Evolutionary conservation across 768 basidiomycete genomes (phyloP), one percentile per base, ranked within the genome.

Genomic region (Sporobolomyces pararoseus): DNA sequence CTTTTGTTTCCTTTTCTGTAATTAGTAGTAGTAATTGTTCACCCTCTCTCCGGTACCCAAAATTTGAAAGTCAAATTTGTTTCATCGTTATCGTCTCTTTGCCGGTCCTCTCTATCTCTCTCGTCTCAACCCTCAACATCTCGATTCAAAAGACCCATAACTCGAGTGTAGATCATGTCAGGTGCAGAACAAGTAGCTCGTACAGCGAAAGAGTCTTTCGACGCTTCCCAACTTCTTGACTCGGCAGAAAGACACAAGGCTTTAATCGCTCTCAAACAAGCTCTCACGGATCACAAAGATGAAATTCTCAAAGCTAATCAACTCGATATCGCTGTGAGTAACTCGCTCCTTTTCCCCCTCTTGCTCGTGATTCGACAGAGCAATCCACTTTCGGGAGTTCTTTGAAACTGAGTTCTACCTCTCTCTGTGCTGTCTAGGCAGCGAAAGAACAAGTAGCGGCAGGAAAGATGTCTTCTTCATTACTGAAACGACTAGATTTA

Each of bases 401-500:
- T 13, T 6, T 47, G 21, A n/a, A n/a, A n/a, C n/a, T n/a, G n/a
- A n/a, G 39, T 42, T 35, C n/a, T 12, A 44, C 77, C n/a, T n/a
- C n/a, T n/a, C n/a, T n/a, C n/a, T n/a, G n/a, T n/a, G n/a, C n/a
- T n/a, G n/a, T n/a, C n/a, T n/a, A 92, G 87, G 88, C 88, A 53
- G 92, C 92, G 3, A 83, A 86, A 78, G 79, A 78, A 14, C 89
- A 92, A 68, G 91, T 93, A 4, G 86, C 86, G 46, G 85, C 88
- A 0, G 94, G 93, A 0, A 86, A 86, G 19, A 90, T 99, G 83
- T 89, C 92, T 0, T 82, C 83, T 3, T 85, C 94, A 9, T 81
- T 98, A 61, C 80, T 94, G n/a, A 90, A 88, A 54, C 86, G 96
- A 25, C 83, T 99, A 31, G 91, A 96, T 78, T 84, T 83, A 17